Conservation (phyloP, 2,329 filamentous ascomycete genomes). For the Drechslerella stenobrocha region DNA sequence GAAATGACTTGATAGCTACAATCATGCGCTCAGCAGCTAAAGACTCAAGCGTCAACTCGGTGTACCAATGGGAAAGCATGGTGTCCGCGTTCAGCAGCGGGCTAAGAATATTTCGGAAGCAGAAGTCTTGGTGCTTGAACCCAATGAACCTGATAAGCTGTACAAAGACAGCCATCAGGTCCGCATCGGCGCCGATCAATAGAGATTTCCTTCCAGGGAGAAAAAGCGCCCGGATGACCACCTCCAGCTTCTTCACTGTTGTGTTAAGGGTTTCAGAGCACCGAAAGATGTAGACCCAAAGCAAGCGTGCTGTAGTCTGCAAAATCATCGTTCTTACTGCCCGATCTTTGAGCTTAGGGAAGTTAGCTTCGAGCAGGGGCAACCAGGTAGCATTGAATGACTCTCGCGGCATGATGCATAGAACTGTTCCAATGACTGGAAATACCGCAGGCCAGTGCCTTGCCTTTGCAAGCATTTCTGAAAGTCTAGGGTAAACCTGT, state of each 20-base stretch:
- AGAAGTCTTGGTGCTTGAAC: constrained; percentile 89
- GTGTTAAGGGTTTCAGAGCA: constrained; percentile 70
- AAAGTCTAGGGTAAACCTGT: constrained; percentile 74
- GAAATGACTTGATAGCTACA: constrained; percentile 91
- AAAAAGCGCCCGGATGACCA: constrained; percentile 81
- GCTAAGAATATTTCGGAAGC: constrained; percentile 90
- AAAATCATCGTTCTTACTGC: constrained; percentile 75
- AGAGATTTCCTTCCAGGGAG: constrained; percentile 72
- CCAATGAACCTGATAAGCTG: constrained; percentile 94
- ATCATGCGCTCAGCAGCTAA: constrained; percentile 95
- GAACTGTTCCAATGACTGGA: constrained; percentile 79
- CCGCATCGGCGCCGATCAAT: constrained; percentile 77
- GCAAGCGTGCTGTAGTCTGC: constrained; percentile 82
- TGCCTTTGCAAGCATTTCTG: constrained; percentile 85
- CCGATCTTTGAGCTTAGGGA: constrained; percentile 81
- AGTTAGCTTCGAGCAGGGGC: constrained; percentile 67
- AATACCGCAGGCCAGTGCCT: constrained; percentile 90
- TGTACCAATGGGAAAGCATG: constrained; percentile 60
- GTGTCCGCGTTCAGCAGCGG: constrained; percentile 82
- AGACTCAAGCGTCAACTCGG: constrained; percentile 74
- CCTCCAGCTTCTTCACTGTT: constrained; percentile 79
- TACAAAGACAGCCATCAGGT: constrained; percentile 85
- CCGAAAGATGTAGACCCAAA: constrained; percentile 94
- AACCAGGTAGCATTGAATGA: constrained; percentile 85
- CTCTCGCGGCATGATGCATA: constrained; percentile 85